Conservation (phyloP, 208 protist genomes). For the Blastocrithidia nonstop region DNA sequence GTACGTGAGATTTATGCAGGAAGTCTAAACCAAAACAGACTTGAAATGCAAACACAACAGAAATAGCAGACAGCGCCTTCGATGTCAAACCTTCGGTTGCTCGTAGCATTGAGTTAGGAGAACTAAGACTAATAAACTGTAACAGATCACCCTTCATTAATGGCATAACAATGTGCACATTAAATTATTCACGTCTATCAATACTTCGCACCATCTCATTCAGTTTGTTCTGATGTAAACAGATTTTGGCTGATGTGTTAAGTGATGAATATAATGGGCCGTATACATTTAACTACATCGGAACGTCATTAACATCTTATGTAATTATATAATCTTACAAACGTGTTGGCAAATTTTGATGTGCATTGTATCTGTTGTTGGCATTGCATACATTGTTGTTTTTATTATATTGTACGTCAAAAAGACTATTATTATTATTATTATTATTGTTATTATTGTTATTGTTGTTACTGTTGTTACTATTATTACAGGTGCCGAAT, state of each 20-base stretch:
- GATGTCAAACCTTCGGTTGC: conserved; percentile 8
- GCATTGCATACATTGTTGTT: too few relatives aligned
- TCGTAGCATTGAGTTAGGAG: neutral
- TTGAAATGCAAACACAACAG: conserved; percentile 74
- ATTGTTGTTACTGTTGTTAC: conserved; percentile 9
- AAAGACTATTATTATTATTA: conserved; percentile 11
- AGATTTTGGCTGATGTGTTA: conserved; percentile 9
- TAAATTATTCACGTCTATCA: conserved; percentile 26
- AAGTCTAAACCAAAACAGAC: conserved; percentile 81
- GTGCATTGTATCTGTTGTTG: too few relatives aligned
- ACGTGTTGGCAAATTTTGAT: too few relatives aligned
- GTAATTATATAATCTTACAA: conserved; percentile 1
- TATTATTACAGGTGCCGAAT: conserved; percentile 24
- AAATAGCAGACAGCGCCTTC: conserved; percentile 34
- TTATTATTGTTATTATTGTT: conserved; percentile 12
- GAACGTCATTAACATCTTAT: conserved; percentile 7
- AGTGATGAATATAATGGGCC: conserved; percentile 16
- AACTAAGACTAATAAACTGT: conserved; percentile 38
- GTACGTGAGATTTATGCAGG: conserved; percentile 73
- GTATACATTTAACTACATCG: conserved; percentile 22
- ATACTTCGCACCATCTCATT: conserved; percentile 10
- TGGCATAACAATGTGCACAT: conserved; percentile 83
- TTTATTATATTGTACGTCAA: neutral
- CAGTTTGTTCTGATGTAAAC: conserved; percentile 27
- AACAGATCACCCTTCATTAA: conserved; percentile 74